A percentile compares a stretch with the other conserved stretches of the same genome.
These are phyloP conservation scores for Juglanconis juglandina DNA, from an alignment of 2,329 filamentous ascomycete species.

Conservation along the genomic window DNA sequence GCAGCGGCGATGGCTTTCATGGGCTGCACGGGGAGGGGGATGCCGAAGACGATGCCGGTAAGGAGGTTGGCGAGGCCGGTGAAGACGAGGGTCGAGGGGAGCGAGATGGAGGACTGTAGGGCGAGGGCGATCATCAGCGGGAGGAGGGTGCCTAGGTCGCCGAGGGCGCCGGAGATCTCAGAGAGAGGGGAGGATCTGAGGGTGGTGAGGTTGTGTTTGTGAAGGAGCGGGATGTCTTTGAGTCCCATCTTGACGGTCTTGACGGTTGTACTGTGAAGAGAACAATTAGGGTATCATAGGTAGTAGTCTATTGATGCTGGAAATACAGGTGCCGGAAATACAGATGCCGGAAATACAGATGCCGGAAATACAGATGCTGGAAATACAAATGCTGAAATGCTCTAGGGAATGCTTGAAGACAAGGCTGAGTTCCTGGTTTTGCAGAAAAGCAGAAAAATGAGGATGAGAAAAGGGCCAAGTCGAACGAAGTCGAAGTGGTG, in stretches of 20 bases:
- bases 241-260: conserved; percentile 19
- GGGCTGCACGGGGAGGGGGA: conserved; percentile 90
- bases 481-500: too few species aligned
- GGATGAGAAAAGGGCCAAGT: too few species aligned
- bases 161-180: conserved; percentile 83
- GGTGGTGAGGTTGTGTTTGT: conserved; percentile 47
- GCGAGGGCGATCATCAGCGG: conserved; percentile 86
- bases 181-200: conserved; percentile 48
- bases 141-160: conserved; percentile 85
- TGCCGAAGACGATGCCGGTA: conserved; percentile 78
- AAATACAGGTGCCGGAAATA: too few species aligned
- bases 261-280: background rate
- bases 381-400: too few species aligned
- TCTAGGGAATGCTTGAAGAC: too few species aligned
- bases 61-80: conserved; percentile 83
- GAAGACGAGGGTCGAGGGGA: conserved; percentile 82
- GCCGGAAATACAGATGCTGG: too few species aligned
- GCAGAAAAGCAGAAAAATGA: too few species aligned
- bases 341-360: too few species aligned
- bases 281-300: too few species aligned
- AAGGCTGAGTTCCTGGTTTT: too few species aligned
- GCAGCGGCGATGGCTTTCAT: conserved; percentile 83
- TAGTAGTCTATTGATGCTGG: too few species aligned
- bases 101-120: conserved; percentile 71
- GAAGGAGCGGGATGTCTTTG: conserved; percentile 29